Conservation (phyloP, 2,329 filamentous ascomycete species). For the Alternaria triticimaculans region DNA sequence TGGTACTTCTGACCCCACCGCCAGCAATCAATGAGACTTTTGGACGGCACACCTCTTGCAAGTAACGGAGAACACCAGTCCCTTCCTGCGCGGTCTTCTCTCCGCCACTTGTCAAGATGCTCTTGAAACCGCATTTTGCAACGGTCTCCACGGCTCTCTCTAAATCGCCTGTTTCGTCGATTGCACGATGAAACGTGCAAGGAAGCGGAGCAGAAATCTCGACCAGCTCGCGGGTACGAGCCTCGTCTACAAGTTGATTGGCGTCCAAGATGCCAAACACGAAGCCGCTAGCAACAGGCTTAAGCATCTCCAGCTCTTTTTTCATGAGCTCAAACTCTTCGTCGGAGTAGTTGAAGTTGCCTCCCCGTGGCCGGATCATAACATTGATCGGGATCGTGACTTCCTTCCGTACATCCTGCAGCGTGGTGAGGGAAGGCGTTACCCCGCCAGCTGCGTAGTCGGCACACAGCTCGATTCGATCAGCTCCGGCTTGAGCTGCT, state of each 20-base stretch:
- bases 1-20: slow-evolving; percentile 57
- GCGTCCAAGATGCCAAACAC: slow-evolving; percentile 59
- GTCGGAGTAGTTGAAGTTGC: slow-evolving; percentile 54
- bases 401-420: slow-evolving; percentile 33
- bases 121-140: slow-evolving; percentile 53
- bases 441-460: slow-evolving; percentile 51
- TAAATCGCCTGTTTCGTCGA: slow-evolving; percentile 52
- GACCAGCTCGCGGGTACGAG: slow-evolving; percentile 53
- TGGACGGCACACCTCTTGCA: slow-evolving; percentile 24
- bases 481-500: slow-evolving; percentile 53
- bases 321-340: slow-evolving; percentile 56
- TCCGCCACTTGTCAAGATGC: slow-evolving; percentile 59
- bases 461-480: slow-evolving; percentile 60
- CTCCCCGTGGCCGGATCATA: slow-evolving; percentile 61
- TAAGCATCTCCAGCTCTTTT: slow-evolving; percentile 46
- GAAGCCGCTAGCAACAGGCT: slow-evolving; percentile 54
- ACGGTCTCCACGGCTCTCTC: slow-evolving; percentile 46
- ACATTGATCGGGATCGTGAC: slow-evolving; percentile 54
- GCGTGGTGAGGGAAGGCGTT: slow-evolving; percentile 46
- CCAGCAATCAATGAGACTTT: slow-evolving; percentile 55
- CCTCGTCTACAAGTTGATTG: slow-evolving; percentile 47
- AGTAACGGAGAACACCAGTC: slow-evolving; percentile 35
- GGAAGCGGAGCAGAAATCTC: slow-evolving; percentile 50
- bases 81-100: slow-evolving; percentile 45
- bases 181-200: slow-evolving; percentile 64